Evolutionary conservation across 106 monocot species (phyloP), one percentile per base, ranked within the genome.

Genomic region (Dendrobium officinale): DNA sequence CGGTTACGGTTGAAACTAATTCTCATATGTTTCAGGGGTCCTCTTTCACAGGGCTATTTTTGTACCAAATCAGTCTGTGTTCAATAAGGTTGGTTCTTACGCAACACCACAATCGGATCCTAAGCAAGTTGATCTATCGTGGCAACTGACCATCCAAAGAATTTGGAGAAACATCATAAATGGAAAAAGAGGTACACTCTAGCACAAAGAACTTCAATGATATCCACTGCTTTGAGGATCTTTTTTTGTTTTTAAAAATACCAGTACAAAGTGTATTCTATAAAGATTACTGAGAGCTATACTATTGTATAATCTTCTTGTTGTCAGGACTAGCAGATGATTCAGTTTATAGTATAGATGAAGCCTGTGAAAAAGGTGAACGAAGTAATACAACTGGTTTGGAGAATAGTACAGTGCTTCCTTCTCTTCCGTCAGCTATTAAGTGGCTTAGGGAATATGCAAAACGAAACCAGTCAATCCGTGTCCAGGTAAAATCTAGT

Each of bases 21-120:
- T 43, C 18, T 41, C 55, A 10, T 85, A 4, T 77, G 31, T 83
- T 82, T 82, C 88, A 98, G 98, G 95, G 4, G 77, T 98, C 42
- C 81, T 87, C 49, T 98, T 98, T 79, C 79, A 91, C 11, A 95
- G 88, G 66, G 98, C 92, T 19, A 68, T 98, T 64, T 95, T 98
- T 83, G 98, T 95, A 47, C 98, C 98, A 83, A 98, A 90, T 56
- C 90, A 88, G 26, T 95, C 95, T 75, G 79, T 86, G 43, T 95
- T 82, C 81, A 87, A 95, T 84, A 92, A 93, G 82, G 89, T 98
- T 73, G 89, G 88, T 48, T 89, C 92, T 43, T 80, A 88, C 80
- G 61, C 88, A 24, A 83, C 85, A n/a, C 66, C 92, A 33, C 55
- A 81, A 77, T 44, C 83, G 77, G 89, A 89, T 82, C 81, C 87